phyloP scores from a whole-genome alignment of 805 yeast genomes.

The Ogataea pilisensis region DNA sequence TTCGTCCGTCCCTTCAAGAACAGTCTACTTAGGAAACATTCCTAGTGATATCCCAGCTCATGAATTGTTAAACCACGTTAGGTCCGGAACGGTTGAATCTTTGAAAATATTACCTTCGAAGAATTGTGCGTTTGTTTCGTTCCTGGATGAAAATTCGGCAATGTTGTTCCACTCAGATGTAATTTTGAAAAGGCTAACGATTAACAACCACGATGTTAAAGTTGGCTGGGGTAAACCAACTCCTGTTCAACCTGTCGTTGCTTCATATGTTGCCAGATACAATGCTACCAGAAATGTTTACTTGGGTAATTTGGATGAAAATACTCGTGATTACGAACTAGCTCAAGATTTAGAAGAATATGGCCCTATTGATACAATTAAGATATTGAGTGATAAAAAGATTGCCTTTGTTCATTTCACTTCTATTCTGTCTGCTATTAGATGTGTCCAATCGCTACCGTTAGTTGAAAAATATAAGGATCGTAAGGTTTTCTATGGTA shows the following conservation, averaged over 20 bases:
- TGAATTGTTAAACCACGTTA: conserved; percentile 82
- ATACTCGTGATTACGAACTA: conserved; percentile 62
- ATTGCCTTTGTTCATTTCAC: conserved; percentile 90
- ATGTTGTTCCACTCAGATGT: conserved; percentile 92
- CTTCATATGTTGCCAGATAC: conserved; percentile 72
- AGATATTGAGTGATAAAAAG: conserved; percentile 73
- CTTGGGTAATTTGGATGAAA: conserved; percentile 66
- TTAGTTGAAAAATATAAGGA: conserved; percentile 64
- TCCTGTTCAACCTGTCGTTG: conserved; percentile 68
- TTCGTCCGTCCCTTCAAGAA: conserved; percentile 49
- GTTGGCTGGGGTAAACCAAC: conserved; percentile 92
- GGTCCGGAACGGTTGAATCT: conserved; percentile 84
- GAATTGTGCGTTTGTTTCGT: conserved; percentile 86
- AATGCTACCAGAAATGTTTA: conserved; percentile 94
- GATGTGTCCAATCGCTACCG: conserved; percentile 75
- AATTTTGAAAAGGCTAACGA: conserved; percentile 72
- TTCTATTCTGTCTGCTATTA: conserved; percentile 79
- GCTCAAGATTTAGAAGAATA: conserved; percentile 61
- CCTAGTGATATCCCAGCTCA: conserved; percentile 78
- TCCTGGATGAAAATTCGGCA: conserved; percentile 85
- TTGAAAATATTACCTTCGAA: conserved; percentile 76
- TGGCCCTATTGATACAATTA: conserved; percentile 84
- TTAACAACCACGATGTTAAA: conserved; percentile 76
- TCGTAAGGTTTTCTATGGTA: conserved; percentile 84
- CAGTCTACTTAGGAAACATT: conserved; percentile 85